Base-by-base conservation (phyloP, 495 filamentous ascomycete species). In the Choiromyces venosus region DNA sequence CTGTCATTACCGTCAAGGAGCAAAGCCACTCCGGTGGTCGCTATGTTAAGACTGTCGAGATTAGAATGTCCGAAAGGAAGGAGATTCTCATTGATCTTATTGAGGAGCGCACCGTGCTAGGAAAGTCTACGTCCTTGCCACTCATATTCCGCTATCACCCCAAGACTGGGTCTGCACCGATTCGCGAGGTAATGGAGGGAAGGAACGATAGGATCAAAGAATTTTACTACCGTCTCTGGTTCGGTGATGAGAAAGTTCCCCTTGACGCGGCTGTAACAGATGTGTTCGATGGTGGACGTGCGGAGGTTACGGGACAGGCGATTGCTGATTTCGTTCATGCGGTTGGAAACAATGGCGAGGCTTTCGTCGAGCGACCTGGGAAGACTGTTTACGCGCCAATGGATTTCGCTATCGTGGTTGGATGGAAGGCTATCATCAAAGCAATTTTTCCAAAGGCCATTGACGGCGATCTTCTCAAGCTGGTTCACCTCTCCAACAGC, bases 301-400 rank as follows among this genome's bases (percentile, higher is more conserved):
- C 92, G 42, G 92, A 87, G 21, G 93, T 99, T 76, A 97, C 93
- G 18, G 89, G 89, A 65, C 91, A 96, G 76, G 93, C 91, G 69
- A 97, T 99, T 81, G 94, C 94, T 71, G 96, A 99, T 84, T 99
- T 99, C 77, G 93, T 99, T 21, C 94, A 99, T 81, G 96, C 95
- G 64, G 95, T 99, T 73, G 93, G 95, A 65, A 99, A 99, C 83
- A 98, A 93, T 18, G 93, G 95, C 39, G 95, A 98, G 81, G 95
- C 96, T n/a, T 99, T 98, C 74, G 94, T 99, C 65, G 94, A 98
- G 72, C 89, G 94, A 36, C 94, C 94, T 66, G 96, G 93, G 71
- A 98, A 97, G 85, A 91, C 92, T 79, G 92, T 96, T 77, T 94
- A 89, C 77, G 96, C 95, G 33, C 95, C 96, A 56, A 99, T 99